These are phyloP conservation scores for Bacterosira constricta DNA, from an alignment of 108 stramenopile genomes.

Conservation along the genomic window DNA sequence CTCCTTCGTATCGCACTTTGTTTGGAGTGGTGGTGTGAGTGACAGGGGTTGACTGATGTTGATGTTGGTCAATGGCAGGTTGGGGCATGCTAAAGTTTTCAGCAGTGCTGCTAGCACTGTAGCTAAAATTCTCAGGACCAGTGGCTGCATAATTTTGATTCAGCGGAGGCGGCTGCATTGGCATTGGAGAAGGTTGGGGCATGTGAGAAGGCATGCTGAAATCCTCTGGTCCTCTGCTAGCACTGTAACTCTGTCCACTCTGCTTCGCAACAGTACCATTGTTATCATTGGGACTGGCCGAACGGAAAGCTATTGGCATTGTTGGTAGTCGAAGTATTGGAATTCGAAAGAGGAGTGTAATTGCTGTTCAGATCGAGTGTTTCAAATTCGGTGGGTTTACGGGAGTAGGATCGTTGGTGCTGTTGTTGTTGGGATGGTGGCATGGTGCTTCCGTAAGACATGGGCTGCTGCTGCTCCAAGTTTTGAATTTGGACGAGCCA, in stretches of 20 bases:
- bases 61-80: too few relatives aligned
- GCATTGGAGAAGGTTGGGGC: neutral
- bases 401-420: neutral
- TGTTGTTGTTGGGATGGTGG: neutral
- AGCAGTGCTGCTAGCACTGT: too few relatives aligned
- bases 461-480: too few relatives aligned
- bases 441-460: neutral
- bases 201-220: neutral
- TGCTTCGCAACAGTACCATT: neutral
- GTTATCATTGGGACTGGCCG: neutral
- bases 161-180: neutral
- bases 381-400: neutral
- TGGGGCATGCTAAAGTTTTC: too few relatives aligned
- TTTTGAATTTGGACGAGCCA: too few relatives aligned
- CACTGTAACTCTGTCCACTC: too few relatives aligned
- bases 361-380: neutral
- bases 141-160: too few relatives aligned
- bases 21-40: neutral
- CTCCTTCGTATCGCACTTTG: slow-evolving; percentile 6
- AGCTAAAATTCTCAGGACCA: too few relatives aligned
- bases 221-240: neutral
- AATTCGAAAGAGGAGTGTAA: neutral
- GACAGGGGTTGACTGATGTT: neutral
- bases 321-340: neutral
- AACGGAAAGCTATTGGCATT: neutral